phyloP scores from a whole-genome alignment of 352 stramenopile species.

The Globisporangium nodosum region DNA sequence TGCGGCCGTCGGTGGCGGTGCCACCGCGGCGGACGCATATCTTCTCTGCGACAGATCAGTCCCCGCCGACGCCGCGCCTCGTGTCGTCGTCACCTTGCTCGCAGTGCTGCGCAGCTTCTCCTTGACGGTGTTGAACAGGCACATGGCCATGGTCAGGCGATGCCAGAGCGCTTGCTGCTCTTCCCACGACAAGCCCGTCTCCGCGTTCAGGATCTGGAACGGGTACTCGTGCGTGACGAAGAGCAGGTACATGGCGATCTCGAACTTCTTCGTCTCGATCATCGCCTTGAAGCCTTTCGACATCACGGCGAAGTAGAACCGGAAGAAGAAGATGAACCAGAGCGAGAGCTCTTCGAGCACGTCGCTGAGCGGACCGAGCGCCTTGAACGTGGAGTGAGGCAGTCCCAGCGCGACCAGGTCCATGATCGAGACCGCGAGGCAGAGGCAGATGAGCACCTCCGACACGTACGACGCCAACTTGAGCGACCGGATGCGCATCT shows the following conservation, averaged over 20 bases:
- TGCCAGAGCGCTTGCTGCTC: constrained; percentile 35
- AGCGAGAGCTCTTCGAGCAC: constrained; percentile 18
- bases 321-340: constrained; percentile 25
- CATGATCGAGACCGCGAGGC: constrained; percentile 5
- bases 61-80: neutral
- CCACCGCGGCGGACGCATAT: too few relatives aligned
- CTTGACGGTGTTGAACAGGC: constrained; percentile 19
- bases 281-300: constrained; percentile 6
- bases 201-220: constrained; percentile 16
- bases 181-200: constrained; percentile 30
- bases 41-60: neutral
- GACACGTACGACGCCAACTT: constrained; percentile 1
- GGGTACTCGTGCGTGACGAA: constrained; percentile 35
- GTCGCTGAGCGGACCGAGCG: constrained; percentile 3
- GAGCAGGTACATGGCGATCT: constrained; percentile 24
- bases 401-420: neutral
- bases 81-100: neutral
- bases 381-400: neutral
- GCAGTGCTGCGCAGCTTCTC: constrained; percentile 2
- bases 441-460: constrained; percentile 13
- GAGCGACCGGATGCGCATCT: constrained; percentile 21
- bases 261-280: constrained; percentile 10
- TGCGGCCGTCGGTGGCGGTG: too few relatives aligned
- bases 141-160: constrained; percentile 20
- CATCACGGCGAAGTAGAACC: constrained; percentile 27